phyloP scores from a whole-genome alignment of 208 protist species.

The Crithidia fasciculata region DNA sequence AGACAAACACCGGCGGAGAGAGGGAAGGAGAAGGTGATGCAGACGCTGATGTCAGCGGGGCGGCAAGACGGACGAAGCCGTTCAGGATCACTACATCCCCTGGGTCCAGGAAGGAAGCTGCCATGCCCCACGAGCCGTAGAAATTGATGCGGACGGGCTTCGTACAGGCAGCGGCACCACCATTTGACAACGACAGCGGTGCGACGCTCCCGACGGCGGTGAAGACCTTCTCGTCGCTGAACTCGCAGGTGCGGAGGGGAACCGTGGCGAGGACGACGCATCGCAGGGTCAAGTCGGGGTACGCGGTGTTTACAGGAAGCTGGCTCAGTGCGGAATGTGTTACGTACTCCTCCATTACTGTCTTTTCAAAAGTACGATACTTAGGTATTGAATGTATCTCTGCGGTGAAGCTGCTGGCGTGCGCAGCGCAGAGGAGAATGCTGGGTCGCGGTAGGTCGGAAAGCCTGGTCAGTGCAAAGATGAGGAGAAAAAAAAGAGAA shows the following conservation, averaged over 20 bases:
- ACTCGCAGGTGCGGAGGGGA: constrained; percentile 60
- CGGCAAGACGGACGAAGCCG: constrained; percentile 25
- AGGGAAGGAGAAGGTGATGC: background rate
- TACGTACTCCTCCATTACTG: constrained; percentile 50
- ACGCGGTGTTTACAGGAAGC: constrained; percentile 31
- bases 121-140: constrained; percentile 73
- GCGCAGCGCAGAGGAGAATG: too few species aligned
- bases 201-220: constrained; percentile 46
- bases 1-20: constrained; percentile 33
- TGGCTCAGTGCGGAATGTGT: constrained; percentile 42
- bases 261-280: constrained; percentile 48
- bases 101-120: constrained; percentile 62
- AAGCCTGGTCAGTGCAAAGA: background rate
- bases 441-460: too few species aligned
- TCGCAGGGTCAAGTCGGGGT: constrained; percentile 43
- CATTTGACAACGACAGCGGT: background rate
- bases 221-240: constrained; percentile 58
- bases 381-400: too few species aligned
- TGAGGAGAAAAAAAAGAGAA: background rate
- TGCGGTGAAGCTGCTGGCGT: too few species aligned
- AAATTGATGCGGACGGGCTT: constrained; percentile 57
- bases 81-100: constrained; percentile 66
- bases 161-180: background rate
- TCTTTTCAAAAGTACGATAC: background rate
- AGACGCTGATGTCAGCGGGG: background rate